Percentiles rank a stretch among this genome's conserved stretches.
phyloP scores from a whole-genome alignment of 345 rosid species.

The Mallotus nudiflorus region DNA sequence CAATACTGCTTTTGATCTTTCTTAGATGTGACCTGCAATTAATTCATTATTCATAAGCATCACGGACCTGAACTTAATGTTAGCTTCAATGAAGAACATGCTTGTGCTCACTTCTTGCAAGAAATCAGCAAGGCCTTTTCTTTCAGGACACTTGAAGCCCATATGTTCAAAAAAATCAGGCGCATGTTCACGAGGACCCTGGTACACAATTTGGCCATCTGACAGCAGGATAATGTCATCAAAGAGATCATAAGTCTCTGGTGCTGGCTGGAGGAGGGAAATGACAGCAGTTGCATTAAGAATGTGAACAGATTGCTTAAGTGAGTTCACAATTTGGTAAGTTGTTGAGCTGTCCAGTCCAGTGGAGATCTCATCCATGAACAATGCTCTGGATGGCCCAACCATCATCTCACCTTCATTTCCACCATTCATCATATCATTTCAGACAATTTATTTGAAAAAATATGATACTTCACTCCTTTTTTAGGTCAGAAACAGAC shows the following conservation, averaged over 20 bases:
- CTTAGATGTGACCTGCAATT: constrained; percentile 63
- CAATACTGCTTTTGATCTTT: constrained; percentile 79
- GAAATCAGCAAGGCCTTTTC: constrained; percentile 81
- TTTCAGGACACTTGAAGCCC: constrained; percentile 77
- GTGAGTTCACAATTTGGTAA: constrained; percentile 65
- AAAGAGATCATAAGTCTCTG: constrained; percentile 66
- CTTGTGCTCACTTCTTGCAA: constrained; percentile 58
- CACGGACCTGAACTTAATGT: no score
- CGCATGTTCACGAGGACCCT: constrained; percentile 61
- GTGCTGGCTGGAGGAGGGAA: constrained; percentile 82
- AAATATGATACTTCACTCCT: not conserved
- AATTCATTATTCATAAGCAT: not conserved
- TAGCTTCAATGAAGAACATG: no score
- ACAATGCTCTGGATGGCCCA: constrained; percentile 66
- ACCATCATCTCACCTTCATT: constrained; percentile 70
- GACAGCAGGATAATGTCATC: constrained; percentile 73
- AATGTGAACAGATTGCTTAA: constrained; percentile 68
- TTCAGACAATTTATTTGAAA: not conserved
- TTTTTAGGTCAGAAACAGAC: not conserved
- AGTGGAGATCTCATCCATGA: constrained; percentile 84
- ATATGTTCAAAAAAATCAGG: constrained; percentile 53
- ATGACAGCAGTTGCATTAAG: constrained; percentile 62
- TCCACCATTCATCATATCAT: not conserved
- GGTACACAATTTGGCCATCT: constrained; percentile 65
- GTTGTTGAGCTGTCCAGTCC: constrained; percentile 86